Base-by-base conservation (phyloP, 352 stramenopile species). In the Phytophthora hibernalis region DNA sequence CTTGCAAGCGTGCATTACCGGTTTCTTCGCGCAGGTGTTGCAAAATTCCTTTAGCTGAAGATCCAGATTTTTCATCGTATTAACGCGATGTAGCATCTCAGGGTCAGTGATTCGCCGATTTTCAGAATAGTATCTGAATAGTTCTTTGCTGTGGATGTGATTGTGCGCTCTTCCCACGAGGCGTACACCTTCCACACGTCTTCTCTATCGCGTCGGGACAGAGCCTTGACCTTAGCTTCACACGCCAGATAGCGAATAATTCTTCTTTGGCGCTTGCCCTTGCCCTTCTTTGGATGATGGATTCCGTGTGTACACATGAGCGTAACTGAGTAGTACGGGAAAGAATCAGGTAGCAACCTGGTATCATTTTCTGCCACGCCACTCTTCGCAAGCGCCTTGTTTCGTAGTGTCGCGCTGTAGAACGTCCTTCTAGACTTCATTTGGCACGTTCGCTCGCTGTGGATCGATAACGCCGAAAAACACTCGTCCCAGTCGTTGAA, bases 311-410 rank as follows among this genome's bases (percentile, higher is more conserved):
- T 68, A 11, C 33, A 40, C 33, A 40, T 4, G 11, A 40, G 33
- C 9, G 59, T 68, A 0, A 61, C 20, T 6, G 50, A 68, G n/a
- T 61, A 68, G 16, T 51, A 68, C 13, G 49, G 40, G 15, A 55
- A 61, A 5, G 1, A 16, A 8, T 24, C 10, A 13, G 42, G 51
- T 6, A 68, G 16, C 16, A 65, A 7, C 6, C 10, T 10, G 28
- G 21, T 43, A 9, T 38, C 42, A 10, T 18, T 47, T 15, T 55
- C 44, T 8, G n/a, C 8, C 12, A 56, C 12, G 2, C 22, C 45
- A 2, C 35, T 22, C 16, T 55, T 33, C 20, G 11, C 10, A 15
- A 56, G 4, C 47, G 49, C 18, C 33, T 11, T 40, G 22, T 58
- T 49, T 18, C 51, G 21, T 3, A 49, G 22, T 11, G 2, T 30